phyloP scores from a whole-genome alignment of 2,329 filamentous ascomycete species.

The Fusarium coicis region DNA sequence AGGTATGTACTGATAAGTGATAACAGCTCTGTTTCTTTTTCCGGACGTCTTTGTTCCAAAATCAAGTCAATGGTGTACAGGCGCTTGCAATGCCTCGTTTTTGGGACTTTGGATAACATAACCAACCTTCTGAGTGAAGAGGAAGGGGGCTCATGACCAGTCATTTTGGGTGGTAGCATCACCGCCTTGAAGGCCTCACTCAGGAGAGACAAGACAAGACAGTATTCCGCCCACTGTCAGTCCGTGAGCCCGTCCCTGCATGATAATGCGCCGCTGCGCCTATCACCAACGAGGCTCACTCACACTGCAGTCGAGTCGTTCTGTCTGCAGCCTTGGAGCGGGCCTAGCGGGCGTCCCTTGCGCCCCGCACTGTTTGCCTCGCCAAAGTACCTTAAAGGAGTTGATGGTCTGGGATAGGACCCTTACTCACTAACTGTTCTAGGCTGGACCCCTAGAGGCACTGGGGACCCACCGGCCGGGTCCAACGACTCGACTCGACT shows the following conservation, averaged over 20 bases:
- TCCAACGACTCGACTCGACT: slow-evolving; percentile 31
- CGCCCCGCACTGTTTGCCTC: slow-evolving; percentile 37
- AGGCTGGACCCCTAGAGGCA: slow-evolving; percentile 32
- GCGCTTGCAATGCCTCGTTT: background rate
- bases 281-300: slow-evolving; percentile 2
- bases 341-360: background rate
- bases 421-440: background rate
- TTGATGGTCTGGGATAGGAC: slow-evolving; percentile 2
- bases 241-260: slow-evolving; percentile 15
- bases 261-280: slow-evolving; percentile 9
- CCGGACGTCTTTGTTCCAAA: slow-evolving; percentile 9
- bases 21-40: slow-evolving; percentile 11
- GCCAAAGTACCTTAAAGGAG: slow-evolving; percentile 31
- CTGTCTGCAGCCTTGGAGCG: slow-evolving; percentile 17
- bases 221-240: slow-evolving; percentile 13
- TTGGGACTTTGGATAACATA: background rate
- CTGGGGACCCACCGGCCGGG: slow-evolving; percentile 15
- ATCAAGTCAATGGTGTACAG: background rate
- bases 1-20: slow-evolving; percentile 23
- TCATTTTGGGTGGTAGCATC: slow-evolving; percentile 15
- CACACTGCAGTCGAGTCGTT: background rate
- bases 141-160: slow-evolving; percentile 9
- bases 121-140: background rate
- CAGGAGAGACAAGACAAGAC: slow-evolving; percentile 7
- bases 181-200: slow-evolving; percentile 29